Percentiles rank a stretch among this genome's conserved stretches.
These are phyloP conservation scores for Diophrys sp. DNA, from an alignment of 73 alveolate genomes.

Conservation along the genomic window DNA sequence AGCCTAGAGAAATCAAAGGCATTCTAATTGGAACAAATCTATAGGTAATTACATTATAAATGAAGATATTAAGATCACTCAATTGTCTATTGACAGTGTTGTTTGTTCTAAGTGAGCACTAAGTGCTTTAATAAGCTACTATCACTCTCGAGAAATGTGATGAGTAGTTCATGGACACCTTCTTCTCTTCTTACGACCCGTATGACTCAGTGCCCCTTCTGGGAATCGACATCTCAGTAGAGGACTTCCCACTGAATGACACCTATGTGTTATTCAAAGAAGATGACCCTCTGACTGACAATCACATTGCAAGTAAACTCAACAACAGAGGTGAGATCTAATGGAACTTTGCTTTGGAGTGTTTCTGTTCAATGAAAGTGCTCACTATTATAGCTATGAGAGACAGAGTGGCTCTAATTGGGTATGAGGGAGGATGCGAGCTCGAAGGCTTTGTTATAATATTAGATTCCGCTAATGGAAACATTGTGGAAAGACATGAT, in stretches of 20 bases:
- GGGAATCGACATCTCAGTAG: neutral
- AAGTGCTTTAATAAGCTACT: too few relatives aligned
- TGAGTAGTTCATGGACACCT: neutral
- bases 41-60: too few relatives aligned
- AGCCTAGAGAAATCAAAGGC: too few relatives aligned
- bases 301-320: neutral
- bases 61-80: too few relatives aligned
- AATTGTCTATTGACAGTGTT: too few relatives aligned
- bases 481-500: neutral
- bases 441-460: neutral
- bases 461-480: neutral
- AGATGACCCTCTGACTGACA: neutral
- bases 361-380: neutral
- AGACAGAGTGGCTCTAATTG: neutral
- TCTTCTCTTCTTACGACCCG: neutral
- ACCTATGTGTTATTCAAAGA: neutral
- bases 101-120: too few relatives aligned
- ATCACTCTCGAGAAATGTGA: slow-evolving; percentile 1
- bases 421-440: neutral
- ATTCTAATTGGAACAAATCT: too few relatives aligned
- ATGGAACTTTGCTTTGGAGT: neutral
- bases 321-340: neutral
- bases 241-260: neutral
- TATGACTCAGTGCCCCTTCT: neutral
- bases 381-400: neutral